Conservation (phyloP, 75 land plant species). For the Adiantum capillusveneris region DNA sequence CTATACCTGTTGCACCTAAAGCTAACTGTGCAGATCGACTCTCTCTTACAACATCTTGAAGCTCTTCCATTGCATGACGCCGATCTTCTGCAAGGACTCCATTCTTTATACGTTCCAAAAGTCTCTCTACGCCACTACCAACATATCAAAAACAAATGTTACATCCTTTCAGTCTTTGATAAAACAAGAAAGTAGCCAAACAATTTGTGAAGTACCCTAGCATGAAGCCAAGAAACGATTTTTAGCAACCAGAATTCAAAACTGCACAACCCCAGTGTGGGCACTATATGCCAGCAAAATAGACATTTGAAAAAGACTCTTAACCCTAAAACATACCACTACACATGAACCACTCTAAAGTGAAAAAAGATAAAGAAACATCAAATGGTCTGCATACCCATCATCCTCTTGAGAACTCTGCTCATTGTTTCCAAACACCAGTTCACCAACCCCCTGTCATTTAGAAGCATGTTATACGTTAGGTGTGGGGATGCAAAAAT, state of each 20-base stretch:
- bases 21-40: constrained; percentile 83
- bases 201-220: too few species aligned
- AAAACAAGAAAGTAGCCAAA: too few species aligned
- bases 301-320: too few species aligned
- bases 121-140: constrained; percentile 76
- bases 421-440: constrained; percentile 80
- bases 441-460: constrained; percentile 82
- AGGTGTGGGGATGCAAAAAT: too few species aligned
- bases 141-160: too few species aligned
- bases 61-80: constrained; percentile 76
- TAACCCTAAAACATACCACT: too few species aligned
- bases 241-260: too few species aligned
- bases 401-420: constrained; percentile 60
- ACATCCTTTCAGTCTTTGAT: too few species aligned
- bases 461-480: background rate
- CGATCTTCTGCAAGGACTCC: constrained; percentile 87
- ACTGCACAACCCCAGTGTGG: too few species aligned
- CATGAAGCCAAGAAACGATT: too few species aligned
- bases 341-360: too few species aligned
- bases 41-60: constrained; percentile 90
- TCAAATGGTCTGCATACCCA: constrained; percentile 41
- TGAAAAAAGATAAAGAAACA: background rate
- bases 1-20: constrained; percentile 93
- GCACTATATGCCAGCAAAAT: too few species aligned
- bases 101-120: constrained; percentile 89